Evolutionary conservation across 495 filamentous ascomycete species (phyloP).

Genomic region (Xeromyces bisporus): DNA sequence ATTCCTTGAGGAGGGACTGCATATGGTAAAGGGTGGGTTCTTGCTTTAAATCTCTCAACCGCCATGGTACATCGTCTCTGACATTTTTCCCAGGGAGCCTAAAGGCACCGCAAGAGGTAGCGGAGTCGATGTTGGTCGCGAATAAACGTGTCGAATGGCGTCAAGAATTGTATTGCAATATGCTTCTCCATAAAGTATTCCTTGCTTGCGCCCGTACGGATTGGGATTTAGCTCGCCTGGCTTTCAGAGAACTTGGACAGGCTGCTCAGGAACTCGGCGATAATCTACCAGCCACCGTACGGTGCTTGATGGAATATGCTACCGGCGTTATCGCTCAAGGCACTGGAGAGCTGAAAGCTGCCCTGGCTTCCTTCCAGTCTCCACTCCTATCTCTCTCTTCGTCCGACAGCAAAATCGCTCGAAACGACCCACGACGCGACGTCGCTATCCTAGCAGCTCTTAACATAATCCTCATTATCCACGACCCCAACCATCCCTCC

Average conservation of each 20-base stretch:
- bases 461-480: conserved; percentile 70
- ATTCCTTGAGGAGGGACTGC: conserved; percentile 48
- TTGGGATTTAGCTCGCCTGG: conserved; percentile 36
- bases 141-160: conserved; percentile 35
- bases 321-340: conserved; percentile 63
- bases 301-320: conserved; percentile 46
- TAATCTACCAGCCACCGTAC: conserved; percentile 23
- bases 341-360: conserved; percentile 48
- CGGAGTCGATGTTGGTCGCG: conserved; percentile 30
- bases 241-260: conserved; percentile 24
- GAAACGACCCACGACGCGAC: conserved; percentile 46
- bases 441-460: conserved; percentile 61
- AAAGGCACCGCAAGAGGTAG: conserved; percentile 21
- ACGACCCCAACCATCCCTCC: conserved; percentile 37
- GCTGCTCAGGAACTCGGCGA: conserved; percentile 18
- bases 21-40: conserved; percentile 35
- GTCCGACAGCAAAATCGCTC: conserved; percentile 20
- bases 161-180: conserved; percentile 34
- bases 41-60: too few species aligned
- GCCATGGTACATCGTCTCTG: too few species aligned
- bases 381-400: conserved; percentile 35
- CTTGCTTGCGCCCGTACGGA: conserved; percentile 43
- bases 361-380: conserved; percentile 49
- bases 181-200: conserved; percentile 44
- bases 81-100: conserved; percentile 18